A percentile compares a stretch with the other conserved stretches of the same genome.
Conservation (phyloP, 371 early-diverging fungal species). For the Saksenaea oblongispora region DNA sequence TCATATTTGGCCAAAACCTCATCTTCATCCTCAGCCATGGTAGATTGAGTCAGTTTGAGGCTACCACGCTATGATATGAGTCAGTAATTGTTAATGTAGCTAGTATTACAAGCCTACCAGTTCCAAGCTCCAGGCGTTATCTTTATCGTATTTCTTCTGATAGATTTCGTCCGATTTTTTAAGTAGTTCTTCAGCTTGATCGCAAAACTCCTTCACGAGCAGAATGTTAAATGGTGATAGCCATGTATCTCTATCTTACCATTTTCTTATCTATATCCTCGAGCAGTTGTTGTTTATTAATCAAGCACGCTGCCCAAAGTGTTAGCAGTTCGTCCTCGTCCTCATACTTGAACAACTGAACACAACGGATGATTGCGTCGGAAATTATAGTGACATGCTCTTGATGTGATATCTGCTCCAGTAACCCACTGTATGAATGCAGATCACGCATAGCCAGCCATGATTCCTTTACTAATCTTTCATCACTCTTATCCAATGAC, state of each 20-base stretch:
- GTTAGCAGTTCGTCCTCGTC: constrained; percentile 25
- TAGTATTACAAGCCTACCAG: constrained; percentile 21
- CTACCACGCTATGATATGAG: constrained; percentile 27
- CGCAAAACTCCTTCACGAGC: constrained; percentile 6
- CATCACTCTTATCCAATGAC: background rate
- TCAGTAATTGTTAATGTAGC: background rate
- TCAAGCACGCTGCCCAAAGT: constrained; percentile 35
- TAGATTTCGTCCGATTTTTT: constrained; percentile 19
- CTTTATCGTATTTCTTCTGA: constrained; percentile 22
- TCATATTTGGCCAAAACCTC: constrained; percentile 27
- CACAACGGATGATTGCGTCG: constrained; percentile 15
- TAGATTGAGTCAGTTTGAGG: constrained; percentile 35
- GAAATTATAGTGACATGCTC: constrained; percentile 21
- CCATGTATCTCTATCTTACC: background rate
- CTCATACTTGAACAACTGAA: constrained; percentile 25
- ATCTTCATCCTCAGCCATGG: constrained; percentile 41
- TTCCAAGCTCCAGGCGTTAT: constrained; percentile 36
- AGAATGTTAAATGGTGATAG: background rate
- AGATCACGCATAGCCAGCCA: constrained; percentile 25
- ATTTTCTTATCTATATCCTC: constrained; percentile 17
- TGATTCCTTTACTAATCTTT: constrained; percentile 11
- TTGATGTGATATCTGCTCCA: constrained; percentile 28
- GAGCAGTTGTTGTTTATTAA: constrained; percentile 28
- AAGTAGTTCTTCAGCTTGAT: constrained; percentile 19
- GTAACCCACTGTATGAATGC: constrained; percentile 28